Evolutionary conservation across 169 alveolate species (phyloP), one percentile per base, ranked within the genome.

Genomic region (Plasmodium relictum): DNA sequence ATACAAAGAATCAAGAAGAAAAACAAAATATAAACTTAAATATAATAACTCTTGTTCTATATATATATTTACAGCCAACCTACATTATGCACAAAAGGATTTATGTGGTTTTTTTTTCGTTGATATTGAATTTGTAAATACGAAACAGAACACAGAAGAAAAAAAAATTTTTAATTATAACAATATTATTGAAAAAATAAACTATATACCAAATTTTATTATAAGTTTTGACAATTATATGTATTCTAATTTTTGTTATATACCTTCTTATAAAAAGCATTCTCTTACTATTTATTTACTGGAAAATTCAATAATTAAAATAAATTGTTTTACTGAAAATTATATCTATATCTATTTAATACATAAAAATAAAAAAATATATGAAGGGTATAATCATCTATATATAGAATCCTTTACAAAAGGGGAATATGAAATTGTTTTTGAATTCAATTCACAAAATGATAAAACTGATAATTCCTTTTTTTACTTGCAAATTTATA

Each of bases 401-500:
- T 78, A 78, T 58, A 48, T 78, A 9, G 89, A 78, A 42, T 78
- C 89, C 0, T 78, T 78, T 42, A 66, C 76, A 3, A 66, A 45
- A 39, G 89, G 89, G 6, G 89, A 78, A 42, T 78, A 78, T 69
- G 78, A 78, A 22, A 31, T 78, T 14, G 44, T 78, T 0, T 24
- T 78, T 5, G 61, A 78, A 24, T 78, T 78, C 63, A 78, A 78
- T 26, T 16, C 59, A 2, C 37, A 37, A 9, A 78, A 65, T 65
- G 72, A 78, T 22, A 52, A 52, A 41, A 58, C n/a, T n/a, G 68
- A 22, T 3, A 65, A 20, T 56, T 54, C 66, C 14, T 78, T 78
- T 65, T 78, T 78, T 44, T 78, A 78, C 26, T 70, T 78, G 26
- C 89, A 78, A 70, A 50, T 78, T 22, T 78, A 78, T 65, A 69